phyloP scores from a whole-genome alignment of 1,284 basidiomycete genomes.

The Coriolopsis trogii region DNA sequence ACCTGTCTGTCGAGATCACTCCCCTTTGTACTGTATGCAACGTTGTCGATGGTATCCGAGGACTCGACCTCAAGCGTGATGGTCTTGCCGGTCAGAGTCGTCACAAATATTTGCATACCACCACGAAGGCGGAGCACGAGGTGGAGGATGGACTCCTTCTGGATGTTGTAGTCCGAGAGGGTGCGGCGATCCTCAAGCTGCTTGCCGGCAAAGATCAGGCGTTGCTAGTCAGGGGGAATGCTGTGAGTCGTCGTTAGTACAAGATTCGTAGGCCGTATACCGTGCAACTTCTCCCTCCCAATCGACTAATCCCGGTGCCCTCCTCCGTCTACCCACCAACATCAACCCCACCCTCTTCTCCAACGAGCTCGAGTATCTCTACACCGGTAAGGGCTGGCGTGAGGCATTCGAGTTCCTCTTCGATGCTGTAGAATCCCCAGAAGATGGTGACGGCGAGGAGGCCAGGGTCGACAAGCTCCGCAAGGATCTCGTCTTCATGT shows the following conservation, averaged over 20 bases:
- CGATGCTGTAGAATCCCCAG: slow-evolving; percentile 62
- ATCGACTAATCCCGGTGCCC: slow-evolving; percentile 42
- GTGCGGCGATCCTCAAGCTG: background rate
- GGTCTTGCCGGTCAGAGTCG: background rate
- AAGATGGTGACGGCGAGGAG: slow-evolving; percentile 63
- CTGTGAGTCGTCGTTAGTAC: too few species aligned
- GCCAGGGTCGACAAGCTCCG: slow-evolving; percentile 84
- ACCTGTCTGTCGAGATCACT: too few species aligned
- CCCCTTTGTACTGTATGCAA: too few species aligned
- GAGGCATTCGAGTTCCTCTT: slow-evolving; percentile 91
- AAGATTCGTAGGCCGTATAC: too few species aligned
- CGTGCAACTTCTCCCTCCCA: slow-evolving; percentile 48
- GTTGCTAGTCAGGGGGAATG: background rate
- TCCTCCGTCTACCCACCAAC: slow-evolving; percentile 62
- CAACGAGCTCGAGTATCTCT: slow-evolving; percentile 89
- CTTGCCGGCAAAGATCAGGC: background rate
- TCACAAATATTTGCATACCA: background rate
- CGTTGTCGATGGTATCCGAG: background rate
- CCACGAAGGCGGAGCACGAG: background rate
- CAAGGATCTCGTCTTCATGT: slow-evolving; percentile 95
- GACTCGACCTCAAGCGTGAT: background rate
- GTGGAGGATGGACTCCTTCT: background rate
- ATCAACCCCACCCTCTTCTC: slow-evolving; percentile 79
- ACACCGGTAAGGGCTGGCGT: slow-evolving; percentile 86
- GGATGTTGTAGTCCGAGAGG: background rate